Evolutionary conservation across 2,329 filamentous ascomycete genomes (phyloP).

Genomic region (Neopestalotiopsis sp.): DNA sequence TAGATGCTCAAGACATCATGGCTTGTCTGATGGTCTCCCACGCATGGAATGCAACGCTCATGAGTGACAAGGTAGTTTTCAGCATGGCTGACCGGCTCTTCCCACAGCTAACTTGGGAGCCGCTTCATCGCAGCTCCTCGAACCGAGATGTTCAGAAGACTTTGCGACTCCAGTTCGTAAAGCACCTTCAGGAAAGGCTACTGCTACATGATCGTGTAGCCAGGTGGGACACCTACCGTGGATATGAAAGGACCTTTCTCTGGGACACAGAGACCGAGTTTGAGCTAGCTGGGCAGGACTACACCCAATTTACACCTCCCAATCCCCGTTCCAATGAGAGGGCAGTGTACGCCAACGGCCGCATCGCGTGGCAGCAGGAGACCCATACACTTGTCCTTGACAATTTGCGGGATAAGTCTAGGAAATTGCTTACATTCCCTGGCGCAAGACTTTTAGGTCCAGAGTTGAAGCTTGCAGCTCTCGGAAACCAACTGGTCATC

Average conservation of each 20-base stretch:
- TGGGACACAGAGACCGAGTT: conserved; percentile 8
- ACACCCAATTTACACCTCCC: conserved; percentile 1
- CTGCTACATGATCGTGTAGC: neutral
- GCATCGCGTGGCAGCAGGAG: conserved; percentile 13
- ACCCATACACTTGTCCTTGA: conserved; percentile 12
- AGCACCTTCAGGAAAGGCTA: neutral
- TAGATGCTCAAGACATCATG: conserved; percentile 10
- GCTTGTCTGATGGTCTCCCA: conserved; percentile 2
- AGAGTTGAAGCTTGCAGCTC: neutral
- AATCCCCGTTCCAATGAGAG: neutral
- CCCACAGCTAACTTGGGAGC: conserved; percentile 5
- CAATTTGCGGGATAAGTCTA: neutral
- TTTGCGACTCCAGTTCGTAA: neutral
- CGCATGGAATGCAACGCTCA: conserved; percentile 7
- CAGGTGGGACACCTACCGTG: too few relatives aligned
- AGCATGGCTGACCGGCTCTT: conserved; percentile 9
- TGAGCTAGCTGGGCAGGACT: neutral
- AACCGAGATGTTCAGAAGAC: too few relatives aligned
- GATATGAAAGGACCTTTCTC: neutral
- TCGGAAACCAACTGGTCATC: conserved; percentile 13
- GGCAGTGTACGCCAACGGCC: conserved; percentile 9
- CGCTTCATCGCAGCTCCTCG: too few relatives aligned
- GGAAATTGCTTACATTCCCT: conserved; percentile 5
- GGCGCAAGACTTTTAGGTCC: neutral
- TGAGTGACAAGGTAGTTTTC: conserved; percentile 10